Evolutionary conservation across 1,284 basidiomycete species (phyloP).

Genomic region (Leucoagaricus sp.): DNA sequence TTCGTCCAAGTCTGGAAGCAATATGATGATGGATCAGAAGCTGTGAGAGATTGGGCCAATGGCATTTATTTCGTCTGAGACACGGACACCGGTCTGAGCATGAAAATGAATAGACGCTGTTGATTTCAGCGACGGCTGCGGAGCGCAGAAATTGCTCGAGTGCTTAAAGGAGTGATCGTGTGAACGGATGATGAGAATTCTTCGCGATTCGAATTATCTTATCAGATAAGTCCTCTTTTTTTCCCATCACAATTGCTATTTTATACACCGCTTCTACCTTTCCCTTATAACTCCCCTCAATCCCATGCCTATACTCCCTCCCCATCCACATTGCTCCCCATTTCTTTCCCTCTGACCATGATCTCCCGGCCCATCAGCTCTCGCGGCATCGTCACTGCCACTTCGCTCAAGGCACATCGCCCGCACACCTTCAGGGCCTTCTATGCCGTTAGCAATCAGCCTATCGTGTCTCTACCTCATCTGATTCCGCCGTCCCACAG

Average conservation of each 20-base stretch:
- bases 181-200: not conserved
- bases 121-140: not conserved
- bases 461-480: conserved; percentile 5
- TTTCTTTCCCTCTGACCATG: conserved; percentile 27
- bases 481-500: conserved; percentile 16
- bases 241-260: conserved; percentile 19
- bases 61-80: conserved; percentile 15
- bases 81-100: not conserved
- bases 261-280: conserved; percentile 17
- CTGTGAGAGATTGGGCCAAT: conserved; percentile 9
- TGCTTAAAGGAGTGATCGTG: not conserved
- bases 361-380: conserved; percentile 26
- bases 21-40: conserved; percentile 8
- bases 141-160: not conserved
- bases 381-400: conserved; percentile 24
- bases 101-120: conserved; percentile 8
- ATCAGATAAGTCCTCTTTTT: conserved; percentile 36
- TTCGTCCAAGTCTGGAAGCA: conserved; percentile 22
- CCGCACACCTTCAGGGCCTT: conserved; percentile 54
- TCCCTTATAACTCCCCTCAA: conserved; percentile 25
- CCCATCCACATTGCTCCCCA: conserved; percentile 19
- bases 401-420: conserved; percentile 32
- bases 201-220: conserved; percentile 26
- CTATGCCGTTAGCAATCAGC: conserved; percentile 51
- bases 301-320: conserved; percentile 17